Conservation (phyloP, 495 filamentous ascomycete genomes). For the Aspergillus kassunensis region DNA sequence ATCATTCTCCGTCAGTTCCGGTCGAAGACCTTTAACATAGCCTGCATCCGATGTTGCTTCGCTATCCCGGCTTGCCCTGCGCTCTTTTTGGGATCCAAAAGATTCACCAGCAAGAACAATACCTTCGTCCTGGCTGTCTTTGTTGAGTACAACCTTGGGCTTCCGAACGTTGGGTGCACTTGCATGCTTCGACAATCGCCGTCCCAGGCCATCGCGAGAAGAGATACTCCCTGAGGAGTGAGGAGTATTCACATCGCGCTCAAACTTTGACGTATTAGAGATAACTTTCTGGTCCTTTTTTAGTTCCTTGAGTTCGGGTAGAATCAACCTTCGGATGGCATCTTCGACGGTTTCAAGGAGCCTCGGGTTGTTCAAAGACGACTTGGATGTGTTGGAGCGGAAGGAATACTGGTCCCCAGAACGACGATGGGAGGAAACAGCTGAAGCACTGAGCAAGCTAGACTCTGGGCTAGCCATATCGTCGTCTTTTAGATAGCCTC, state of each 20-base stretch:
- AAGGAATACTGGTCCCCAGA: slow-evolving; percentile 74
- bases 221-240: slow-evolving; percentile 55
- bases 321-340: slow-evolving; percentile 84
- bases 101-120: slow-evolving; percentile 52
- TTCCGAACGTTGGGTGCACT: slow-evolving; percentile 67
- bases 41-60: slow-evolving; percentile 45
- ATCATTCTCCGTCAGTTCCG: slow-evolving; percentile 50
- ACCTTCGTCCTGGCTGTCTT: slow-evolving; percentile 56
- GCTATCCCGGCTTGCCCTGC: slow-evolving; percentile 40
- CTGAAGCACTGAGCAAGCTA: slow-evolving; percentile 65
- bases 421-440: slow-evolving; percentile 62
- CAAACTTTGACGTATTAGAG: slow-evolving; percentile 56
- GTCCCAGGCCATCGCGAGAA: slow-evolving; percentile 56
- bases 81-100: slow-evolving; percentile 40
- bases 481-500: slow-evolving; percentile 57
- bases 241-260: slow-evolving; percentile 57
- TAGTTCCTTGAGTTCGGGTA: slow-evolving; percentile 86
- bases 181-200: slow-evolving; percentile 62
- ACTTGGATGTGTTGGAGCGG: slow-evolving; percentile 71
- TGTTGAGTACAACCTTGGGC: slow-evolving; percentile 62
- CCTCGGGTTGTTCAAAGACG: slow-evolving; percentile 91
- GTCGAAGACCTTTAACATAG: slow-evolving; percentile 45
- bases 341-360: slow-evolving; percentile 95
- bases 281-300: slow-evolving; percentile 80
- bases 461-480: slow-evolving; percentile 70